These are phyloP conservation scores for Pouteria campechiana DNA, from an alignment of 179 eudicot genomes.

Conservation along the genomic window DNA sequence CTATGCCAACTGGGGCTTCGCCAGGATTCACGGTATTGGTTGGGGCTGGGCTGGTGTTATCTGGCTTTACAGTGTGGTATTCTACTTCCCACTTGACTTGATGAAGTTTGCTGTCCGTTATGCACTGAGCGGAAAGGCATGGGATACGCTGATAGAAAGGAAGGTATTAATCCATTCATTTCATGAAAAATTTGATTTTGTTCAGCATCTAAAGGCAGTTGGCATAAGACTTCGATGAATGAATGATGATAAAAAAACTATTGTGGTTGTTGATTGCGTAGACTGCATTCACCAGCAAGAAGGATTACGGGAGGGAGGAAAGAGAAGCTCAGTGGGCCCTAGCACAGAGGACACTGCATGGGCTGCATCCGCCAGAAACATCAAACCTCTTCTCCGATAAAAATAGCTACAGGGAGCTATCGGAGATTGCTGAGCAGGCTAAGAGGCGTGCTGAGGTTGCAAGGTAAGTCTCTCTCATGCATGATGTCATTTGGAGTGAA, in stretches of 20 bases:
- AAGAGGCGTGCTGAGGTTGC: constrained; percentile 74
- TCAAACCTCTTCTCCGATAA: constrained; percentile 47
- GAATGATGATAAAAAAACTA: too few species aligned
- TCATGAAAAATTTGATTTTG: not conserved
- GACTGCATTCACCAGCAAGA: constrained; percentile 74
- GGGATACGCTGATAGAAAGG: constrained; percentile 62
- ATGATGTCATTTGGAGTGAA: not conserved
- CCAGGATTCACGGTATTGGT: constrained; percentile 62
- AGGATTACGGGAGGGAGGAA: constrained; percentile 71
- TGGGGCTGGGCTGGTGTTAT: constrained; percentile 91
- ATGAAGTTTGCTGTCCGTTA: constrained; percentile 61
- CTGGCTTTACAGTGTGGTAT: constrained; percentile 56
- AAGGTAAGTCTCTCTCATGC: constrained; percentile 20
- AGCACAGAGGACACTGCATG: constrained; percentile 69
- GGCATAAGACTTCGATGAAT: too few species aligned
- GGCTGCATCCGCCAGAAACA: constrained; percentile 58
- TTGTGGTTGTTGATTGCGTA: too few species aligned
- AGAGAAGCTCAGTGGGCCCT: constrained; percentile 76
- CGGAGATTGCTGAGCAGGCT: constrained; percentile 77
- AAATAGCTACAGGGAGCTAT: constrained; percentile 60
- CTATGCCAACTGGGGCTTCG: constrained; percentile 70
- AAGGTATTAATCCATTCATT: constrained; percentile 23
- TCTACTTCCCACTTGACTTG: constrained; percentile 55
- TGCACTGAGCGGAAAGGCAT: constrained; percentile 62
- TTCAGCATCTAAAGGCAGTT: not conserved